Percentiles rank a stretch among this genome's conserved stretches.
Conservation (phyloP, 495 filamentous ascomycete species). For the Stereocaulon alpinum region DNA sequence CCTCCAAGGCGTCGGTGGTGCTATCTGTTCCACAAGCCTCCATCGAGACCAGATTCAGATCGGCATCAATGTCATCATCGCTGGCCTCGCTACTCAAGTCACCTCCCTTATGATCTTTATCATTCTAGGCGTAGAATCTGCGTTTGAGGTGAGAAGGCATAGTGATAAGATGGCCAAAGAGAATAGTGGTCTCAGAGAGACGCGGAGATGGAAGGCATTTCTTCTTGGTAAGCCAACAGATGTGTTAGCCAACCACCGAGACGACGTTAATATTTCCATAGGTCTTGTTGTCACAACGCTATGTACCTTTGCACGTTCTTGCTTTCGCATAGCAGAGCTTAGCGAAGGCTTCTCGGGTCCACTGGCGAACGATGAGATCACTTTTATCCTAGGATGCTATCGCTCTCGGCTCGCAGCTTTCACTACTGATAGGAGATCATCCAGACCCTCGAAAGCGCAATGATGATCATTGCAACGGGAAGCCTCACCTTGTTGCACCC, state of each 20-base stretch:
- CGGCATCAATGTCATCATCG: conserved; percentile 57
- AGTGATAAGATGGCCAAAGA: not conserved
- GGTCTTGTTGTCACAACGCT: conserved; percentile 19
- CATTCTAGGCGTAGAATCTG: conserved; percentile 25
- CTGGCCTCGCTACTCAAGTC: conserved; percentile 50
- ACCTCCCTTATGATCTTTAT: conserved; percentile 41
- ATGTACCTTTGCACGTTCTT: conserved; percentile 29
- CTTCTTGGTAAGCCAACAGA: not conserved
- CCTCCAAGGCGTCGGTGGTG: conserved; percentile 54
- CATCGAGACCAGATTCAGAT: conserved; percentile 21
- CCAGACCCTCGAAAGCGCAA: conserved; percentile 27
- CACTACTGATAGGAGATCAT: not conserved
- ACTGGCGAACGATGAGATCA: conserved; percentile 29
- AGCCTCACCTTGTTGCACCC: conserved; percentile 28
- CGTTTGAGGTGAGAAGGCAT: not conserved
- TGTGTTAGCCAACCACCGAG: no score
- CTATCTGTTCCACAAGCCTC: conserved; percentile 38
- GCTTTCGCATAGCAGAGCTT: conserved; percentile 34
- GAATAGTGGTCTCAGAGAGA: not conserved
- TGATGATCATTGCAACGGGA: conserved; percentile 28
- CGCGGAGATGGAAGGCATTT: not conserved
- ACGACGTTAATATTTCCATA: not conserved
- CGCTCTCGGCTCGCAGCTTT: not conserved
- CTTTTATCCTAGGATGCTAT: conserved; percentile 22
- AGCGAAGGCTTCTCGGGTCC: conserved; percentile 29